Evolutionary conservation across 1,284 basidiomycete genomes (phyloP), one percentile per base, ranked within the genome.

Genomic region (Malassezia yamatoensis): DNA sequence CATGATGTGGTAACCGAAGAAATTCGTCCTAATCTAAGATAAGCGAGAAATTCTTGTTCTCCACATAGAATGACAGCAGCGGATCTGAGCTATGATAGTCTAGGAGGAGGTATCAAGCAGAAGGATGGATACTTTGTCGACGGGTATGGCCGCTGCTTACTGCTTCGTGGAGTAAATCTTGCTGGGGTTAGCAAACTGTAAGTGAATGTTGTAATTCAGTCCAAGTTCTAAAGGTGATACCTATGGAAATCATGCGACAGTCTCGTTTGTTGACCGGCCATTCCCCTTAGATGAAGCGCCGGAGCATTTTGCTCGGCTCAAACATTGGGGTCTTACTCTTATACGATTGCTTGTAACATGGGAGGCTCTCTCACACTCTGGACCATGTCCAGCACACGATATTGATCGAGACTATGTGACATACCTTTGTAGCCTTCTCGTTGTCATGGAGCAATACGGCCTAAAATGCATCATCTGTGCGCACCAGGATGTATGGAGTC

Each of bases 281-380:
- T 52, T 50, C 20, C 37, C 62, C 10, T 42, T 63, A 12, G 16
- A 24, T 5, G 64, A 69, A 49, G 70, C 72, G 7, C 62, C 58
- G 0, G 36, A 60, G 20, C 75, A 76, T 47, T 67, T 76, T 34
- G 49, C 63, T 9, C 67, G 77, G 0, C 55, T 78, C 0, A 48
- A 55, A 2, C 59, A 67, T 1, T 78, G 76, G 76, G 77, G 77
- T 1, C 58, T 75, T 15, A 68, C 75, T 8, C 67, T 76, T 29
- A 61, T 78, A 36, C 65, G 77, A 0, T 90, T 62, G 80, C 88
- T 54, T 85, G 82, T 96, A 3, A 94, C 91, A 1, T 98, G 93
- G 94, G 93, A 98, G 72, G 88, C 90, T 0, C 79, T 98, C 20
- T 90, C 96, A 69, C 94, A 96, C 68, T 81, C 79, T 51, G 91